Percentiles rank a stretch among this genome's conserved stretches.
These are phyloP conservation scores for Desmodesmus armatus DNA, from an alignment of 139 green algal genomes.

Conservation along the genomic window DNA sequence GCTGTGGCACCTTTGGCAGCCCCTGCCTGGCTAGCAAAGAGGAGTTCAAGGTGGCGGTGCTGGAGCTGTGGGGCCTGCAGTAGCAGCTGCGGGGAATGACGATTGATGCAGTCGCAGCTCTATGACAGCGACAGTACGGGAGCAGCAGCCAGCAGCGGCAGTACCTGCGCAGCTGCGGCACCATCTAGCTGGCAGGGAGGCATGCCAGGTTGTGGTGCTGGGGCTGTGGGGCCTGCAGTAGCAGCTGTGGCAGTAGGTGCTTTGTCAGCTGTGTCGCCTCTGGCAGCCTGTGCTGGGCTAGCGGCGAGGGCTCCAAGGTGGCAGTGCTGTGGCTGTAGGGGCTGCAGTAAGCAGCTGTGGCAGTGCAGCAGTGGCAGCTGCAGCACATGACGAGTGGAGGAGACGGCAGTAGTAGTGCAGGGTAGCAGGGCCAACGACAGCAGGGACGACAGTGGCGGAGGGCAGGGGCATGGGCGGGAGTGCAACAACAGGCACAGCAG, in stretches of 20 bases:
- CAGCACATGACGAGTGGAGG: too few relatives aligned
- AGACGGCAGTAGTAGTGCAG: too few relatives aligned
- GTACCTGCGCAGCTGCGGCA: background rate
- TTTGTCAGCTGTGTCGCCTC: conserved; percentile 90
- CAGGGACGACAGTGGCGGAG: too few relatives aligned
- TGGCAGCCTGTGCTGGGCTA: conserved; percentile 68
- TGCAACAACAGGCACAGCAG: too few relatives aligned
- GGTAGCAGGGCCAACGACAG: too few relatives aligned
- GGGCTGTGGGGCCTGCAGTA: conserved; percentile 59
- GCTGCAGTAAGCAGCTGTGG: conserved; percentile 40
- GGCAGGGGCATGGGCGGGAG: too few relatives aligned
- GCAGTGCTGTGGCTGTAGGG: conserved; percentile 79
- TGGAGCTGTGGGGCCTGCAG: conserved; percentile 82
- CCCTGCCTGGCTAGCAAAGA: conserved; percentile 66
- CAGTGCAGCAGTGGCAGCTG: too few relatives aligned
- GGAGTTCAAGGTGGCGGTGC: conserved; percentile 74
- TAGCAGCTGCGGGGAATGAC: conserved; percentile 1
- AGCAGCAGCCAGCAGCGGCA: background rate
- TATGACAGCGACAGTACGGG: background rate
- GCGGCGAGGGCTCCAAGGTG: conserved; percentile 76
- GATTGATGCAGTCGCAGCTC: background rate
- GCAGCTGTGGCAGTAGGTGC: conserved; percentile 28
- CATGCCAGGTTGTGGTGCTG: background rate
- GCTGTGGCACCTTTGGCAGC: conserved; percentile 72
- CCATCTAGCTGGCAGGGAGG: background rate